Base-by-base conservation (phyloP, 176 grass and related monocot species). In the Aegilops speltoides region DNA sequence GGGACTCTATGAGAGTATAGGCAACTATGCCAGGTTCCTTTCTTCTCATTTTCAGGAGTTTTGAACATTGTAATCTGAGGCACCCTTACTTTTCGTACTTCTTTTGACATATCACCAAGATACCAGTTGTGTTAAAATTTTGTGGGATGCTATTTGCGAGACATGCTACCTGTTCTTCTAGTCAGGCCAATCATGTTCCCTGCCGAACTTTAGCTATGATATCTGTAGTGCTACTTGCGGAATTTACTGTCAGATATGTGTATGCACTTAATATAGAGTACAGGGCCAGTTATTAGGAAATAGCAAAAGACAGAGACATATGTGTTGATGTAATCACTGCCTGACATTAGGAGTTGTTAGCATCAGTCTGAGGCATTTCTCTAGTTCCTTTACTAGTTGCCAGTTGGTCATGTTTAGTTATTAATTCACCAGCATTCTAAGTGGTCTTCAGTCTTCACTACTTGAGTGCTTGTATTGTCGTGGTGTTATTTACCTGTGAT, bases 1-100 rank as follows among this genome's bases (percentile, higher is more conserved):
- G 48, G 93, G 92, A 52, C 93, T 98, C 79, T 95, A 91, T 82
- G 96, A 98, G 86, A 98, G 90, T 57, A 85, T 93, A 82, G 84
- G 81, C 62, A 89, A 96, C 66, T 98, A 96, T 89, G 87, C 91
- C 38, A 95, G 93, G 96, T 98, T 87, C 41, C 43, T 83, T 62
- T 64, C 60, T 86, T 82, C 54, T n/a, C 9, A 37, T 75, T 79
- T 90, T 41, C 43, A 78, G 0, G 17, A 71, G 86, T 71, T 72
- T 77, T 2, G 40, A 20, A 56, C 46, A 68, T 45, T 70, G 36
- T 70, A 70, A 37, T 71, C 13, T n/a, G 73, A 34, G 28, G 1
- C 22, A 48, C 25, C 37, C 66, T 74, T 79, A 56, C 14, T 31
- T 76, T 66, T 78, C 52, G 3, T 12, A 72, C 34, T 38, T 20